Percentiles rank a stretch among this genome's conserved stretches.
phyloP scores from a whole-genome alignment of 805 yeast genomes.

The Lipomyces kockii region DNA sequence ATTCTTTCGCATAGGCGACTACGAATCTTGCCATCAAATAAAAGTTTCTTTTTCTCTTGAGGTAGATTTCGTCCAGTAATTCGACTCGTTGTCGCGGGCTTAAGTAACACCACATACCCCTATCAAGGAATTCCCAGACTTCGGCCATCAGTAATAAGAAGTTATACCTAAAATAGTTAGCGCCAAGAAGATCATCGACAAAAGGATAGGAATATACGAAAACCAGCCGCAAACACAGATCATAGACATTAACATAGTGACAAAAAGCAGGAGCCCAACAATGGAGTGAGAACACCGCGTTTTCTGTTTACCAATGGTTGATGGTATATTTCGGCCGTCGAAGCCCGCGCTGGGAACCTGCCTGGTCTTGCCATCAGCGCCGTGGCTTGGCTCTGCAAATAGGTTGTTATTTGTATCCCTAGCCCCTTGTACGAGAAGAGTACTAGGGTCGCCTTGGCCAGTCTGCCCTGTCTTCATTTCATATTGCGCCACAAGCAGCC shows the following conservation, averaged over 20 bases:
- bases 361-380: neutral
- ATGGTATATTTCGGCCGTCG: neutral
- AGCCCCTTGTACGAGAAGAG: neutral
- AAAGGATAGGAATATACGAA: neutral
- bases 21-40: neutral
- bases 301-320: neutral
- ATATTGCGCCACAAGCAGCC: neutral
- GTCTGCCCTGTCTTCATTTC: neutral
- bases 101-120: neutral
- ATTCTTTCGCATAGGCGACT: neutral
- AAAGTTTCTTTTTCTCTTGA: neutral
- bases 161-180: neutral
- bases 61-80: neutral
- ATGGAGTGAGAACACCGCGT: neutral
- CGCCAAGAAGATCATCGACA: neutral
- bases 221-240: neutral
- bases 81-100: neutral
- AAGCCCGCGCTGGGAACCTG: neutral
- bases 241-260: neutral
- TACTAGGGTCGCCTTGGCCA: neutral
- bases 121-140: slow-evolving; percentile 1
- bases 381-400: neutral
- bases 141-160: neutral
- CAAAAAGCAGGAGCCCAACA: neutral
- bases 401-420: neutral